phyloP scores from a whole-genome alignment of 2,329 filamentous ascomycete genomes.

The Endocalyx cinctus region DNA sequence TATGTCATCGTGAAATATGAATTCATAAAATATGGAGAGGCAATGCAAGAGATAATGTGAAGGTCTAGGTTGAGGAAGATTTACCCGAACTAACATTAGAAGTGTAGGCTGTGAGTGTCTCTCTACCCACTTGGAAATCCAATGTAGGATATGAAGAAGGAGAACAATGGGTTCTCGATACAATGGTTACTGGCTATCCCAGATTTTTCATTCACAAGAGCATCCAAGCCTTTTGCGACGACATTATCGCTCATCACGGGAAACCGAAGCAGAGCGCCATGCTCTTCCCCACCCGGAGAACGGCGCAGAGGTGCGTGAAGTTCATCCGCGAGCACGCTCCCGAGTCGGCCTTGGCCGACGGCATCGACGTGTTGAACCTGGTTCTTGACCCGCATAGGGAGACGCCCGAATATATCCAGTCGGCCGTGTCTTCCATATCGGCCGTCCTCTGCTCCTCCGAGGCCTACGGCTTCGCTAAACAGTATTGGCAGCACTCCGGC shows the following conservation, averaged over 20 bases:
- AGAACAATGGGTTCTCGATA: conserved; percentile 75
- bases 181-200: conserved; percentile 89
- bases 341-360: conserved; percentile 39
- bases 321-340: conserved; percentile 65
- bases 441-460: conserved; percentile 68
- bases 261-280: conserved; percentile 63
- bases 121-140: conserved; percentile 84
- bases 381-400: conserved; percentile 54
- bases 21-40: too few species aligned
- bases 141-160: conserved; percentile 95
- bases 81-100: too few species aligned
- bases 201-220: conserved; percentile 90
- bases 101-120: conserved; percentile 84
- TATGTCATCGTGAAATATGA: too few species aligned
- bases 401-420: conserved; percentile 45
- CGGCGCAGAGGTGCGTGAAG: conserved; percentile 67
- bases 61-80: too few species aligned
- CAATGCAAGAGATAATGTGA: too few species aligned
- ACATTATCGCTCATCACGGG: conserved; percentile 63
- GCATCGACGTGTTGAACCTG: conserved; percentile 57
- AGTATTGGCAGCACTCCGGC: conserved; percentile 96
- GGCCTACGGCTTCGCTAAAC: conserved; percentile 71
- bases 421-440: conserved; percentile 57
- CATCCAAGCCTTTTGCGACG: conserved; percentile 68
- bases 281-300: conserved; percentile 70